Base-by-base conservation (phyloP, 2,329 filamentous ascomycete genomes). In the Aspergillus niger region DNA sequence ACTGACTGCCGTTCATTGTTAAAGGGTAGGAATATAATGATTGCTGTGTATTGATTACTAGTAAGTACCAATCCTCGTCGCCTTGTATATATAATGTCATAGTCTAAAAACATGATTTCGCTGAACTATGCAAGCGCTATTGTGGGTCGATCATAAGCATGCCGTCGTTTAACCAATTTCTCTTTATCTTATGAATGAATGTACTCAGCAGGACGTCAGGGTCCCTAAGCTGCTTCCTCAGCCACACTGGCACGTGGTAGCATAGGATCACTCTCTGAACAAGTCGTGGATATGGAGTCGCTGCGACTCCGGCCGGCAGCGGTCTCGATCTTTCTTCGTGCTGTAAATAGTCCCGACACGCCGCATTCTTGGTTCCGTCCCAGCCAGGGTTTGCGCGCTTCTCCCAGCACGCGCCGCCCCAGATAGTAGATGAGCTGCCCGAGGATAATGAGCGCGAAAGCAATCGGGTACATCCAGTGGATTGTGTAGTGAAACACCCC, bases 401-500 rank as follows among this genome's bases (percentile, higher is more conserved):
- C 47, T 30, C 47, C 47, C 47, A 50, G 26, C 8, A 50, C 85
- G 72, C 87, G 89, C 59, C 92, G 91, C 0, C 90, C 88, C 38
- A 96, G 79, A 76, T 97, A 98, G 78, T 99, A 99, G 49, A 92
- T 83, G 52, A 93, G 82, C 69, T 97, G 85, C 1, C 95, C 94
- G 28, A 93, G 57, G 67, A 99, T 87, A 75, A 99, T 98, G 67
- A 93, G 83, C 8, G 96, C 91, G 76, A 99, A 99, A 11, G 95
- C 94, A 72, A 97, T 91, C 5, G 95, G 94, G 78, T 99, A 99
- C 79, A 97, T 84, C 83, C 86, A 97, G 79, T 97, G 91, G 60
- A 99, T 86, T 43, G 78, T 78, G 69, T 90, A 86, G 48, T 89
- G 86, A 72, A 99, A 96, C 52, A 98, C 91, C 73, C 89, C 85